Evolutionary conservation across 208 protist species (phyloP).

Genomic region (Histomonas meleagridis): DNA sequence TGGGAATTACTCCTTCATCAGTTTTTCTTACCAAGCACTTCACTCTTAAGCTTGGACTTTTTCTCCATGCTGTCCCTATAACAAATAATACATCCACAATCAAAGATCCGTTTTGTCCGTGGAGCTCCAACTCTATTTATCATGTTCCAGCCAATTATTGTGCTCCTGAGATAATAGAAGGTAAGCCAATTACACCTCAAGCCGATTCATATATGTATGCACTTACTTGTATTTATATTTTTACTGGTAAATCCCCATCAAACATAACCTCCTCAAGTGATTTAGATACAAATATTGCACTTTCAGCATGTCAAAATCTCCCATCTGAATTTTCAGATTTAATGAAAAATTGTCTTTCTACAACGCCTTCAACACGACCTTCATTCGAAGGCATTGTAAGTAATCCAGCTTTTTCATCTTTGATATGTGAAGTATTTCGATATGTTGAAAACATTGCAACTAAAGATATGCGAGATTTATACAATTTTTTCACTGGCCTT

Average conservation of each 20-base stretch:
- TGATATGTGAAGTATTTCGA: background rate
- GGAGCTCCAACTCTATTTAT: background rate
- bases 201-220: background rate
- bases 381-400: background rate
- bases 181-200: background rate
- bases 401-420: background rate
- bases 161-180: background rate
- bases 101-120: background rate
- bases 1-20: background rate
- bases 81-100: background rate
- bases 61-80: background rate
- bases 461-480: background rate
- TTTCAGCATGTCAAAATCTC: background rate
- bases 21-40: background rate
- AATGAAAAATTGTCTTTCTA: background rate
- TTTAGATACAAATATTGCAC: too few species aligned
- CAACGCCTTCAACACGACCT: background rate
- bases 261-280: background rate
- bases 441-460: background rate
- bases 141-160: background rate
- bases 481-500: background rate
- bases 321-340: background rate
- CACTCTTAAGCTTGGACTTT: background rate
- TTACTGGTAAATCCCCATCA: background rate
- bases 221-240: background rate